Evolutionary conservation across 495 filamentous ascomycete species (phyloP).

Genomic region (Xylaria grammica): DNA sequence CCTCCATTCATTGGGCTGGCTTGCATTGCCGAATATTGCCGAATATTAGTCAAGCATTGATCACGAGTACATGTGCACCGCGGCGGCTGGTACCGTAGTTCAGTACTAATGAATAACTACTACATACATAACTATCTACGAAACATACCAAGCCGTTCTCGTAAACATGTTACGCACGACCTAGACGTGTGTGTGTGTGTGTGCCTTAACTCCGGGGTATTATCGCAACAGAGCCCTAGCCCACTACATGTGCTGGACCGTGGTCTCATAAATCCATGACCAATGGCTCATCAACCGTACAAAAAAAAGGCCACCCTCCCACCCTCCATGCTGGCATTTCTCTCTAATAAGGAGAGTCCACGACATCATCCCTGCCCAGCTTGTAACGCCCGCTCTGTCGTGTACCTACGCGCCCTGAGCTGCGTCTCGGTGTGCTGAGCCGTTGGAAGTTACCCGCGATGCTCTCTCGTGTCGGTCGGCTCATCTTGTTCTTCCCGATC

Average conservation of each 20-base stretch:
- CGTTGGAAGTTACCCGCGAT: slow-evolving; percentile 65
- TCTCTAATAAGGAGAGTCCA: slow-evolving; percentile 78
- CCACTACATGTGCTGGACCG: slow-evolving; percentile 7
- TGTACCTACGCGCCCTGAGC: slow-evolving; percentile 52
- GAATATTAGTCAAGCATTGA: no score
- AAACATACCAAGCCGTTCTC: slow-evolving; percentile 8
- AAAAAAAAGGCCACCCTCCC: not conserved
- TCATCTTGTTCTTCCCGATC: slow-evolving; percentile 83
- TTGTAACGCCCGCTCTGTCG: slow-evolving; percentile 58
- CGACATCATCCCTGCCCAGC: slow-evolving; percentile 76
- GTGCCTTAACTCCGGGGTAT: slow-evolving; percentile 25
- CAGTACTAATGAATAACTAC: not conserved
- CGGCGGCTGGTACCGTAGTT: no score
- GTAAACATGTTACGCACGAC: not conserved
- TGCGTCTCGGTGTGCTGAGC: slow-evolving; percentile 53
- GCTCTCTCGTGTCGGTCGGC: slow-evolving; percentile 89
- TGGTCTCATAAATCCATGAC: slow-evolving; percentile 17
- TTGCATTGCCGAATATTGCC: no score
- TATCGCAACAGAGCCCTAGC: slow-evolving; percentile 3
- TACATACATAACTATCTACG: slow-evolving; percentile 17
- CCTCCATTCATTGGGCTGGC: not conserved
- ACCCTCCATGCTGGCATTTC: not conserved
- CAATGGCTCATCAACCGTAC: slow-evolving; percentile 5
- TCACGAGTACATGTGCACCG: no score
- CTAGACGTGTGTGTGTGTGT: not conserved